Conservation (phyloP, 2,329 filamentous ascomycete genomes). For the Lithohypha guttulata region DNA sequence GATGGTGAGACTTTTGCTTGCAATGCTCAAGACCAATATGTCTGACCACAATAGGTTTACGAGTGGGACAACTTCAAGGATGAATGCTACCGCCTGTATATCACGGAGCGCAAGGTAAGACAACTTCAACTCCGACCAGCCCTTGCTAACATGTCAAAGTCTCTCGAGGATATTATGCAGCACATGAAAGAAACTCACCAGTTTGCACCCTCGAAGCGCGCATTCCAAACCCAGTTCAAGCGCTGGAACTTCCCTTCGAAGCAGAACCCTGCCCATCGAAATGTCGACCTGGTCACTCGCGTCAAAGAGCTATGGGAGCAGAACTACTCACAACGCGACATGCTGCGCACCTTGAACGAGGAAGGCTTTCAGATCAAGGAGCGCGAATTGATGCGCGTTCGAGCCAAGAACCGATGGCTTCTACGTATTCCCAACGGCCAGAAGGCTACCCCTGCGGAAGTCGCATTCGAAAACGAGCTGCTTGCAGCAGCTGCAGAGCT, state of each 20-base stretch:
- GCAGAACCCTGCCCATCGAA: constrained; percentile 60
- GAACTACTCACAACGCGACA: constrained; percentile 62
- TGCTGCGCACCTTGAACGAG: constrained; percentile 57
- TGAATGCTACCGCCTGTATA: constrained; percentile 61
- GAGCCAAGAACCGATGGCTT: constrained; percentile 57
- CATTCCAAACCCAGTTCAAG: constrained; percentile 65
- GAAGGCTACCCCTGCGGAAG: constrained; percentile 27
- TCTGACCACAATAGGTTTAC: constrained; percentile 35
- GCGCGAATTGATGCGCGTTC: constrained; percentile 58
- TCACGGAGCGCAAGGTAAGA: constrained; percentile 55
- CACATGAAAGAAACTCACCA: constrained; percentile 54
- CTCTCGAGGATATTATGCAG: constrained; percentile 63
- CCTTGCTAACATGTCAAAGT: constrained; percentile 22
- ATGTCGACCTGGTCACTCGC: constrained; percentile 54
- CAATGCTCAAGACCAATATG: background rate
- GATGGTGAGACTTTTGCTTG: background rate
- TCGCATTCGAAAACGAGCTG: constrained; percentile 18
- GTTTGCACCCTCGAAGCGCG: constrained; percentile 66
- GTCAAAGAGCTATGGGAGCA: constrained; percentile 68
- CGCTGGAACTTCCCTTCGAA: constrained; percentile 70
- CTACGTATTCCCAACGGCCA: constrained; percentile 52
- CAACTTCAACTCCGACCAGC: background rate
- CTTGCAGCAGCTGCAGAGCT: constrained; percentile 22
- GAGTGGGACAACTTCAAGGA: constrained; percentile 58
- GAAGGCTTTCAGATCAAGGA: constrained; percentile 66